Evolutionary conservation across 495 filamentous ascomycete genomes (phyloP).

Genomic region (Schizothecium vesticola): DNA sequence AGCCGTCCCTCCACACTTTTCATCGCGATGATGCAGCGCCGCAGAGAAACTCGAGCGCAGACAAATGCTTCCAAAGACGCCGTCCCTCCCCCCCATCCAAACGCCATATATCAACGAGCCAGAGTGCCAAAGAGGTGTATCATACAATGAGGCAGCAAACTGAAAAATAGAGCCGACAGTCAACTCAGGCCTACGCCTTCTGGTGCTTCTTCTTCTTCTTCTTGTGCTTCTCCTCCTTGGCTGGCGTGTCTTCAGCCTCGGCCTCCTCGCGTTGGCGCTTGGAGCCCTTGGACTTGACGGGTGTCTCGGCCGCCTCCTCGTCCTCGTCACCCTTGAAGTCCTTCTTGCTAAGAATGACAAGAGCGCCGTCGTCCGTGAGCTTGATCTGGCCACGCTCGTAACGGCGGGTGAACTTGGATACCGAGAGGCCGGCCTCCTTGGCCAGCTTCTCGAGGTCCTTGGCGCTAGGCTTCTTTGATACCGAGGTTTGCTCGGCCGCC

Average conservation of each 20-base stretch:
- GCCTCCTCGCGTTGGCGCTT: constrained; percentile 39
- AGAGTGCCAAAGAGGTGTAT: constrained; percentile 30
- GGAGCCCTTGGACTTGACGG: constrained; percentile 33
- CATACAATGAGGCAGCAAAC: constrained; percentile 28
- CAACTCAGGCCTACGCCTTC: constrained; percentile 26
- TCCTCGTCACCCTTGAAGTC: constrained; percentile 55
- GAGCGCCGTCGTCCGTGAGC: constrained; percentile 51
- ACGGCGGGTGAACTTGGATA: constrained; percentile 60
- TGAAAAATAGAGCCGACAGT: constrained; percentile 13
- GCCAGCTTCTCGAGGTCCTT: constrained; percentile 51
- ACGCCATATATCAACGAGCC: constrained; percentile 30
- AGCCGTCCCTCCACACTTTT: constrained; percentile 7
- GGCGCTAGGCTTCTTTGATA: constrained; percentile 41
- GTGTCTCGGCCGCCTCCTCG: constrained; percentile 40
- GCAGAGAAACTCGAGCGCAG: constrained; percentile 18
- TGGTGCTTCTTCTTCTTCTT: constrained; percentile 47
- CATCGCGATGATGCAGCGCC: constrained; percentile 18
- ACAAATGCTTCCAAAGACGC: constrained; percentile 24
- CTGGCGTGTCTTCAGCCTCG: constrained; percentile 24
- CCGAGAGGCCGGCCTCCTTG: constrained; percentile 55
- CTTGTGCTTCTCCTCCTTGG: constrained; percentile 37
- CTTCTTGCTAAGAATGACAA: constrained; percentile 61
- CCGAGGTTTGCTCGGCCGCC: constrained; percentile 23
- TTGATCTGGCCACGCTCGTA: constrained; percentile 60
- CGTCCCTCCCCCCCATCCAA: constrained; percentile 25